Evolutionary conservation across 2,329 filamentous ascomycete species (phyloP).

Genomic region (Cytospora schulzeri): DNA sequence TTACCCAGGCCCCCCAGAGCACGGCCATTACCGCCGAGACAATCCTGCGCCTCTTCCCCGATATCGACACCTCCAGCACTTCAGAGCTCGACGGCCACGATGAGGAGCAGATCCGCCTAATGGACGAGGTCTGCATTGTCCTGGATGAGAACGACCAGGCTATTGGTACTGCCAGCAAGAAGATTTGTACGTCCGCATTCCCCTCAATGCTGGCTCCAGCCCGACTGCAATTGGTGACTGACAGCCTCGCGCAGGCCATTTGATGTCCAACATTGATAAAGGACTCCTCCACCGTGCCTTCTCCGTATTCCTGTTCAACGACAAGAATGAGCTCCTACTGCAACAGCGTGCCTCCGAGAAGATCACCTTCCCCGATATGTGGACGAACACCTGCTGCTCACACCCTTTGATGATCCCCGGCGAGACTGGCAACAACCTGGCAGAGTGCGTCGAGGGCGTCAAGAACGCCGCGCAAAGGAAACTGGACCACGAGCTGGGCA

Average conservation of each 20-base stretch:
- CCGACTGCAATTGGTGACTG: neutral
- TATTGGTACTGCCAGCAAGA: constrained; percentile 97
- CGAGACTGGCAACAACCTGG: constrained; percentile 83
- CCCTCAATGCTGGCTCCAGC: neutral
- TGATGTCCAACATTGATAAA: constrained; percentile 98
- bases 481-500: constrained; percentile 91
- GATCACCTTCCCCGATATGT: constrained; percentile 99
- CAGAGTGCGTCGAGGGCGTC: constrained; percentile 79
- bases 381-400: constrained; percentile 99
- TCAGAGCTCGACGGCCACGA: constrained; percentile 84
- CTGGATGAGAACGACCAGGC: constrained; percentile 88
- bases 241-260: constrained; percentile 67
- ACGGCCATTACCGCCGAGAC: constrained; percentile 80
- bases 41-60: constrained; percentile 85
- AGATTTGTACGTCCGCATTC: constrained; percentile 72
- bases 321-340: constrained; percentile 86
- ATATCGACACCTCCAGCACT: constrained; percentile 70
- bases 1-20: constrained; percentile 49
- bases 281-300: constrained; percentile 96
- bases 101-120: constrained; percentile 94
- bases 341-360: constrained; percentile 96
- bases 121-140: constrained; percentile 99
- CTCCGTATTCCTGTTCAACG: constrained; percentile 96
- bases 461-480: constrained; percentile 93
- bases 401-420: constrained; percentile 90